Conservation (phyloP, 176 grass and related monocot species). For the Areca catechu region DNA sequence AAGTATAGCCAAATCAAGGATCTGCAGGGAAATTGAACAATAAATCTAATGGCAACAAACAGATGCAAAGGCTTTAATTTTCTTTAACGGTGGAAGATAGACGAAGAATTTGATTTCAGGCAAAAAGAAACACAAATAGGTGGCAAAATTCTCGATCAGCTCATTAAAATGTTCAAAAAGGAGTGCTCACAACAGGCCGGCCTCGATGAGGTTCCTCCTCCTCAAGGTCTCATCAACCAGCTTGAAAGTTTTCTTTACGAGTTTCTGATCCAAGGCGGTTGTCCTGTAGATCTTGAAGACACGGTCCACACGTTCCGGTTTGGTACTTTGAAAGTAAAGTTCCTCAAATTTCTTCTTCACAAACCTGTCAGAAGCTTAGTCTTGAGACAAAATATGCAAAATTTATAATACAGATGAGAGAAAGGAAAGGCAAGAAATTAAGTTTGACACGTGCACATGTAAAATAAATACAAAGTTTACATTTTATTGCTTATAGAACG, state of each 20-base stretch:
- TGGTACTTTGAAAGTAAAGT: conserved; percentile 94
- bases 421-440: too few species aligned
- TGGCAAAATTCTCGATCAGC: background rate
- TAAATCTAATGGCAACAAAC: too few species aligned
- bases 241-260: conserved; percentile 98
- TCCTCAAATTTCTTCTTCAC: conserved; percentile 99
- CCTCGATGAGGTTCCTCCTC: conserved; percentile 53
- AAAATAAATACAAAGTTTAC: too few species aligned
- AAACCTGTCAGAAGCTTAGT: conserved; percentile 38
- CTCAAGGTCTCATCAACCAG: conserved; percentile 74
- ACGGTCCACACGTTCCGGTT: conserved; percentile 76
- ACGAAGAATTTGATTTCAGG: too few species aligned
- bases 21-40: too few species aligned
- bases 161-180: conserved; percentile 2
- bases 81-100: too few species aligned
- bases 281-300: conserved; percentile 97
- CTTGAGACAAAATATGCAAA: background rate
- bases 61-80: too few species aligned
- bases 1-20: too few species aligned
- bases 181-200: conserved; percentile 25
- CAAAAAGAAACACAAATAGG: too few species aligned
- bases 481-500: too few species aligned
- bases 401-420: background rate
- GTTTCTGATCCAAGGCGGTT: conserved; percentile 90
- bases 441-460: too few species aligned